Evolutionary conservation across 805 yeast genomes (phyloP).

Genomic region (Nakazawaea siamensis): DNA sequence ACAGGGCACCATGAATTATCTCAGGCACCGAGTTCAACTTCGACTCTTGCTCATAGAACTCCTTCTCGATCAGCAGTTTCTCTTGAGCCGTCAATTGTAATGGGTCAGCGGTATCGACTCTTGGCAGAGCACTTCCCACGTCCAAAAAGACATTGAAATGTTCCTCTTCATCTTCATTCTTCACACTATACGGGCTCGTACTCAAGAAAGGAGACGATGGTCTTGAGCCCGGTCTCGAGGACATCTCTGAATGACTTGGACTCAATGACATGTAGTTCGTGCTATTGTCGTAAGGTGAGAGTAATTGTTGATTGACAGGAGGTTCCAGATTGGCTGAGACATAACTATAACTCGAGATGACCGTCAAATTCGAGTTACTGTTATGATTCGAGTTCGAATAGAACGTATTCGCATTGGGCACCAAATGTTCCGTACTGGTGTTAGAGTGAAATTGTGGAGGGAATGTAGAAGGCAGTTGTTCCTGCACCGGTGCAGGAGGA

Average conservation of each 20-base stretch:
- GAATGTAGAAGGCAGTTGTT: neutral
- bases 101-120: no score
- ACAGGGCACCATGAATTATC: slow-evolving; percentile 3
- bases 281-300: slow-evolving; percentile 4
- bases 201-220: slow-evolving; percentile 6
- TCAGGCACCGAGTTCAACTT: slow-evolving; percentile 1
- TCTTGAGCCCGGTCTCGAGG: slow-evolving; percentile 1
- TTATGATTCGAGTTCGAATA: no score
- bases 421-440: slow-evolving; percentile 2
- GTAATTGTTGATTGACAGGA: neutral
- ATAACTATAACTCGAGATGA: slow-evolving; percentile 2
- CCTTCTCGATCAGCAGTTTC: slow-evolving; percentile 2
- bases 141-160: neutral
- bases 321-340: slow-evolving; percentile 1
- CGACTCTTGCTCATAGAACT: neutral
- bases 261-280: neutral
- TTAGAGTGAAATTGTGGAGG: no score
- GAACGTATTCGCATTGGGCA: slow-evolving; percentile 1
- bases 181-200: slow-evolving; percentile 2
- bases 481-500: neutral
- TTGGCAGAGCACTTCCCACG: no score
- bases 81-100: slow-evolving; percentile 1
- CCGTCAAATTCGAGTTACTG: slow-evolving; percentile 6
- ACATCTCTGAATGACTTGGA: neutral
- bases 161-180: no score